phyloP scores from a whole-genome alignment of 176 grass and related monocot genomes.

The Eragrostis curvula region DNA sequence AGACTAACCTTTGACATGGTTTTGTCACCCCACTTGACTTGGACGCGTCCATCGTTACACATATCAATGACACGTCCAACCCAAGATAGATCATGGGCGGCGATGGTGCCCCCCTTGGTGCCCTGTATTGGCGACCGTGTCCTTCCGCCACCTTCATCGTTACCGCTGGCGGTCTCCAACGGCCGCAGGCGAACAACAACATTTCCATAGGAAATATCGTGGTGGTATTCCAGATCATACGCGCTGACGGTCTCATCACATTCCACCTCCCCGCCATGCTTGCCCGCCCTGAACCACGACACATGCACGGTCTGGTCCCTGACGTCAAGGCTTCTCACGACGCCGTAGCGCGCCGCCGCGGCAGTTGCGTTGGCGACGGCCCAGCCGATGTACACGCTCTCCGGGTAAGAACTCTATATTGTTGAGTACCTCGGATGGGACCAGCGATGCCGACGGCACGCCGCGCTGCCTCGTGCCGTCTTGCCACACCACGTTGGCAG shows the following conservation, averaged over 20 bases:
- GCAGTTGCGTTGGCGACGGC: too few relatives aligned
- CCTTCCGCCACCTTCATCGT: too few relatives aligned
- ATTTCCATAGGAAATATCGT: neutral
- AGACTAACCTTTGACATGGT: neutral
- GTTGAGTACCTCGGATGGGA: fast-evolving
- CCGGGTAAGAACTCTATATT: neutral
- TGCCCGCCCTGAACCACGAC: neutral
- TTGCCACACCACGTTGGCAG: slow-evolving; percentile 30
- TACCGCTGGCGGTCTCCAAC: too few relatives aligned
- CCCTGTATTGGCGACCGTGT: too few relatives aligned
- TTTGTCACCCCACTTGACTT: slow-evolving; percentile 18
- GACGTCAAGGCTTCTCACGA: neutral
- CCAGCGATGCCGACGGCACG: neutral
- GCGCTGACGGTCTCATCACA: neutral
- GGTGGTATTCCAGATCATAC: neutral
- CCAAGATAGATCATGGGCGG: neutral
- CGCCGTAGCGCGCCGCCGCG: neutral
- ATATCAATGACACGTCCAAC: slow-evolving; percentile 5
- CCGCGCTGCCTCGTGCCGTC: neutral
- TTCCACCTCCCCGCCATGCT: neutral
- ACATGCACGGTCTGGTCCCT: neutral
- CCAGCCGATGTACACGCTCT: too few relatives aligned
- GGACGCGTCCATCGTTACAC: neutral
- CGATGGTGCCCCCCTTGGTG: too few relatives aligned
- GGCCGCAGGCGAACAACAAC: neutral